A percentile compares a stretch with the other conserved stretches of the same genome.
Evolutionary conservation across 805 yeast genomes (phyloP).

Genomic region (Scheffersomyces amazonensis): DNA sequence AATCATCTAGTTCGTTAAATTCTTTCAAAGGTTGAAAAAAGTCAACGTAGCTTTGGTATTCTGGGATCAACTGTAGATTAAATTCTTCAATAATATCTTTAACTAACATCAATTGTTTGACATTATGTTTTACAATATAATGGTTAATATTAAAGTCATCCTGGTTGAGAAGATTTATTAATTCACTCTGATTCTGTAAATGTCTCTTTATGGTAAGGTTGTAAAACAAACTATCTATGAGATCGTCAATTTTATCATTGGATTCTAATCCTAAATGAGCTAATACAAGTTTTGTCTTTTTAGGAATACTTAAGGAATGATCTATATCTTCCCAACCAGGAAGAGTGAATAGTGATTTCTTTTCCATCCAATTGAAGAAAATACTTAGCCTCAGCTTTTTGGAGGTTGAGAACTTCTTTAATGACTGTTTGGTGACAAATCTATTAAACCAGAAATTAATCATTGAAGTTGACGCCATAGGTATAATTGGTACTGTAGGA

Average conservation of each 20-base stretch:
- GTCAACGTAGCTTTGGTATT: background rate
- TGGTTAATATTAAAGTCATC: slow-evolving; percentile 17
- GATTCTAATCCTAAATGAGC: slow-evolving; percentile 4
- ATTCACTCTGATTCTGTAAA: slow-evolving; percentile 14
- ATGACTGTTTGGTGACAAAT: slow-evolving; percentile 14
- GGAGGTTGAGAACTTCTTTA: slow-evolving; percentile 1
- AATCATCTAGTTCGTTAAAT: too few relatives aligned
- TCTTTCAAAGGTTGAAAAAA: background rate
- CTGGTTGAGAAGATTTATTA: slow-evolving; percentile 12
- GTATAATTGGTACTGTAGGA: slow-evolving; percentile 21
- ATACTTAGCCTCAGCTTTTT: slow-evolving; percentile 5
- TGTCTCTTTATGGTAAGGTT: slow-evolving; percentile 23
- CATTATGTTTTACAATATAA: slow-evolving; percentile 19
- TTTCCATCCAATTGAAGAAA: slow-evolving; percentile 8
- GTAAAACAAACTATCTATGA: slow-evolving; percentile 38
- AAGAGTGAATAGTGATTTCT: slow-evolving; percentile 1
- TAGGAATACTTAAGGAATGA: slow-evolving; percentile 1
- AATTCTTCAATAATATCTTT: slow-evolving; percentile 9
- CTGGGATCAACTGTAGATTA: slow-evolving; percentile 8
- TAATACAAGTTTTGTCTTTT: slow-evolving; percentile 4
- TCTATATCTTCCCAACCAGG: slow-evolving; percentile 6
- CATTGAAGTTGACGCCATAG: slow-evolving; percentile 36
- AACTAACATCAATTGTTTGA: slow-evolving; percentile 15
- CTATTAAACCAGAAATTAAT: slow-evolving; percentile 37
- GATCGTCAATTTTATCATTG: slow-evolving; percentile 33